These are phyloP conservation scores for Apiotrichum mycotoxinovorans DNA, from an alignment of 1,284 basidiomycete species.

Conservation along the genomic window DNA sequence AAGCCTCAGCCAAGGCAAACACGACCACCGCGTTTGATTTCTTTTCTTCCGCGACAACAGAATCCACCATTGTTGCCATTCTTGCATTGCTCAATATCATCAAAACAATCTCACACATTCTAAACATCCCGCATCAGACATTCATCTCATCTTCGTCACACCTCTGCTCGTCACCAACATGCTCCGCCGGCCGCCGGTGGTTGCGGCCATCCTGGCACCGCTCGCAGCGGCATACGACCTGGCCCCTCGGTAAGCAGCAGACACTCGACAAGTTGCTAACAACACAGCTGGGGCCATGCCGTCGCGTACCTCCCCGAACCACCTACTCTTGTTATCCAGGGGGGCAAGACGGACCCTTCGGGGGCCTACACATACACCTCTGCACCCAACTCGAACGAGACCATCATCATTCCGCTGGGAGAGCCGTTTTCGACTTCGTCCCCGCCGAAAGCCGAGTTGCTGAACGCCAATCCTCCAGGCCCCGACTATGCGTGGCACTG, in stretches of 20 bases:
- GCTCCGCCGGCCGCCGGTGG: not conserved
- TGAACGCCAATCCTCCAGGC: conserved; percentile 46
- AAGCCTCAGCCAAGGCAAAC: not conserved
- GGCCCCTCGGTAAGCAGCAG: conserved; percentile 3
- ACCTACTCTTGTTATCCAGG: conserved; percentile 65
- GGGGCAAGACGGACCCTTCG: conserved; percentile 69
- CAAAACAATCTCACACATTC: not conserved
- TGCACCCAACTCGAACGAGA: conserved; percentile 67
- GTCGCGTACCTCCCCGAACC: conserved; percentile 56
- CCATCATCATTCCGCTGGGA: conserved; percentile 65
- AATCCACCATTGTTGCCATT: not conserved
- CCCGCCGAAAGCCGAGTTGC: conserved; percentile 57
- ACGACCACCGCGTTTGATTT: not conserved
- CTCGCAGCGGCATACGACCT: not conserved
- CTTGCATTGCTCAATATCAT: not conserved
- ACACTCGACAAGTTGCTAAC: conserved; percentile 2
- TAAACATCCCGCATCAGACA: not conserved
- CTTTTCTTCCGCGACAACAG: not conserved
- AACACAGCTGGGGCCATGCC: conserved; percentile 76
- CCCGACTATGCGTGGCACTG: conserved; percentile 76
- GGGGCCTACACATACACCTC: conserved; percentile 67
- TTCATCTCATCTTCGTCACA: not conserved
- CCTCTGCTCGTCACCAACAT: not conserved
- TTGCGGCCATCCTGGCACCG: not conserved
- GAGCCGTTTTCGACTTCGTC: conserved; percentile 58